phyloP scores from a whole-genome alignment of 495 filamentous ascomycete species.

The Pyrenula massariospora region DNA sequence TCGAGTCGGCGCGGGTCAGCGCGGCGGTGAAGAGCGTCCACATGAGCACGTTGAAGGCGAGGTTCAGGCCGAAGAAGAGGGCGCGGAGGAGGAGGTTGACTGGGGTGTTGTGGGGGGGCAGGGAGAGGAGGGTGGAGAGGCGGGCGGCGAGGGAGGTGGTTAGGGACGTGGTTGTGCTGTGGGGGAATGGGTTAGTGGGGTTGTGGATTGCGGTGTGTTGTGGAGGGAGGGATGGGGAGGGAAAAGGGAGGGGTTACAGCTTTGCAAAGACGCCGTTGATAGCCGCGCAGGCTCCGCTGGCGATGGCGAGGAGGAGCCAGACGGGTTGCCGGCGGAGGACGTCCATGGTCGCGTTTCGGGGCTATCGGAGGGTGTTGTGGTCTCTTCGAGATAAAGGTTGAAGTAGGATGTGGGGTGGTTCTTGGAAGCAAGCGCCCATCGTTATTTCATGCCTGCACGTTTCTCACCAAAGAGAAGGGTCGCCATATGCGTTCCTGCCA shows the following conservation, averaged over 20 bases:
- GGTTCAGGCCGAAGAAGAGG: constrained; percentile 74
- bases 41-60: constrained; percentile 87
- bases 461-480: too few relatives aligned
- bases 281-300: constrained; percentile 81
- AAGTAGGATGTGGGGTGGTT: too few relatives aligned
- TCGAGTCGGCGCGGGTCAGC: constrained; percentile 68
- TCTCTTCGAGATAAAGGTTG: too few relatives aligned
- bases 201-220: constrained; percentile 1
- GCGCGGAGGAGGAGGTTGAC: neutral
- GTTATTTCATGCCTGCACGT: too few relatives aligned
- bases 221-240: neutral
- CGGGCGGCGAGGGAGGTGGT: constrained; percentile 57
- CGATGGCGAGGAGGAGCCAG: constrained; percentile 76
- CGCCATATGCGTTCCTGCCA: too few relatives aligned
- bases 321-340: neutral
- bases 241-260: constrained; percentile 43
- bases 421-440: too few relatives aligned
- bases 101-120: constrained; percentile 7
- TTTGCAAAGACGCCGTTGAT: constrained; percentile 96
- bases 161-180: constrained; percentile 73
- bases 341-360: neutral
- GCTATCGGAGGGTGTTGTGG: too few relatives aligned
- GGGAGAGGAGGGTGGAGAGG: constrained; percentile 49
- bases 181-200: constrained; percentile 2
- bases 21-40: constrained; percentile 81